These are phyloP conservation scores for Lichtheimia ramosa DNA, from an alignment of 371 early-diverging fungal species.

Conservation along the genomic window DNA sequence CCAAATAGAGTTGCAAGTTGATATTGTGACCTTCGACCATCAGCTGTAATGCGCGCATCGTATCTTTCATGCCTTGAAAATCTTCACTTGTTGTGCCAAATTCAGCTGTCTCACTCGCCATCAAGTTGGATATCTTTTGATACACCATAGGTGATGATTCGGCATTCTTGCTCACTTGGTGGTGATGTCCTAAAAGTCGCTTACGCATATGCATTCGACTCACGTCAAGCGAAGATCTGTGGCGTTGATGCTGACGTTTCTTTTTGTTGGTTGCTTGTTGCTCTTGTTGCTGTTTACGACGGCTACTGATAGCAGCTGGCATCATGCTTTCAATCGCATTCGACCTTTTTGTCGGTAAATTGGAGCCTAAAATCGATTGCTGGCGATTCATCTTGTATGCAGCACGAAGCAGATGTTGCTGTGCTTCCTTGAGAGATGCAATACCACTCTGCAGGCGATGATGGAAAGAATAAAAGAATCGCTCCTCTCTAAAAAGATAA, in stretches of 20 bases:
- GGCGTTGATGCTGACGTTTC: background rate
- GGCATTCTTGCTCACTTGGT: background rate
- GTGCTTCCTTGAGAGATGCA: slow-evolving; percentile 40
- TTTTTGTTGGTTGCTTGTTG: background rate
- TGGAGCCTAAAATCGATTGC: slow-evolving; percentile 21
- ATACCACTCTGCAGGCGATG: slow-evolving; percentile 43
- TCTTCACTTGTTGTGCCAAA: slow-evolving; percentile 33
- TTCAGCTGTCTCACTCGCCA: slow-evolving; percentile 29
- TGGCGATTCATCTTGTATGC: slow-evolving; percentile 38
- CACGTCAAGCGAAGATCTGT: slow-evolving; percentile 7
- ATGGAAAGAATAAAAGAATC: slow-evolving; percentile 60
- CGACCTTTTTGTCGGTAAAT: background rate
- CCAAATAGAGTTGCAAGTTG: slow-evolving; percentile 51
- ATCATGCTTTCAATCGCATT: background rate
- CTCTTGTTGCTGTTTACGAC: background rate
- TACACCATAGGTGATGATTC: slow-evolving; percentile 15
- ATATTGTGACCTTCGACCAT: slow-evolving; percentile 62
- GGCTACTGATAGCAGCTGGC: too few species aligned
- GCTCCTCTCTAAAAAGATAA: slow-evolving; percentile 33
- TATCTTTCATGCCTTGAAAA: slow-evolving; percentile 39
- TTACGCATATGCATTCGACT: slow-evolving; percentile 4
- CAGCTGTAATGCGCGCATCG: slow-evolving; percentile 55
- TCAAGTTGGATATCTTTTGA: slow-evolving; percentile 26
- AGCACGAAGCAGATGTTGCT: slow-evolving; percentile 24
- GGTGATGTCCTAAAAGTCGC: background rate